Evolutionary conservation across 331 rosid species (phyloP).

Genomic region (Quercus phellos): DNA sequence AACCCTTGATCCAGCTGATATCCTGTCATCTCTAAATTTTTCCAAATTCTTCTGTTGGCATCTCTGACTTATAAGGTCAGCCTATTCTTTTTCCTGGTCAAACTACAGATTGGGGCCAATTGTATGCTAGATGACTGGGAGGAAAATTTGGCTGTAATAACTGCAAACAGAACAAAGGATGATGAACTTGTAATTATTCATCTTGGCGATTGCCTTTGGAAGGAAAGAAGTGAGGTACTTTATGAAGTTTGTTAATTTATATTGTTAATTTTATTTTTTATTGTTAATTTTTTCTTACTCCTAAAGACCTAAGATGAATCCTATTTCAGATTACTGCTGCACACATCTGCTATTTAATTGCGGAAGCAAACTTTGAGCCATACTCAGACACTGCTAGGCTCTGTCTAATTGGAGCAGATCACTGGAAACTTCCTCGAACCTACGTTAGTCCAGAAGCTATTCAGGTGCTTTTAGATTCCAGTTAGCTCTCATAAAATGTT

Average conservation of each 20-base stretch:
- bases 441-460: slow-evolving; percentile 90
- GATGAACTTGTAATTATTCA: slow-evolving; percentile 86
- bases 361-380: slow-evolving; percentile 82
- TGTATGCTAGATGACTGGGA: slow-evolving; percentile 94
- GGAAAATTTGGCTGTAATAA: slow-evolving; percentile 84
- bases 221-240: slow-evolving; percentile 80
- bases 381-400: slow-evolving; percentile 85
- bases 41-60: neutral
- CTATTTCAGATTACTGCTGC: slow-evolving; percentile 74
- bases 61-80: slow-evolving; percentile 13
- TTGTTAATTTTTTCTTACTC: neutral
- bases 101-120: slow-evolving; percentile 49
- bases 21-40: neutral
- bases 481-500: slow-evolving; percentile 1
- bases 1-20: neutral
- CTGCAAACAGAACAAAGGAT: slow-evolving; percentile 91
- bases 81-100: slow-evolving; percentile 1
- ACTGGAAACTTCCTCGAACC: slow-evolving; percentile 86
- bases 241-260: slow-evolving; percentile 4
- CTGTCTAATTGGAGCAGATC: slow-evolving; percentile 92
- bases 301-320: slow-evolving; percentile 25
- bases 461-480: slow-evolving; percentile 51
- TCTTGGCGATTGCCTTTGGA: slow-evolving; percentile 93
- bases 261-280: neutral
- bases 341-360: slow-evolving; percentile 92